Base-by-base conservation (phyloP, 108 stramenopile genomes). In the Nitzschia sp. region DNA sequence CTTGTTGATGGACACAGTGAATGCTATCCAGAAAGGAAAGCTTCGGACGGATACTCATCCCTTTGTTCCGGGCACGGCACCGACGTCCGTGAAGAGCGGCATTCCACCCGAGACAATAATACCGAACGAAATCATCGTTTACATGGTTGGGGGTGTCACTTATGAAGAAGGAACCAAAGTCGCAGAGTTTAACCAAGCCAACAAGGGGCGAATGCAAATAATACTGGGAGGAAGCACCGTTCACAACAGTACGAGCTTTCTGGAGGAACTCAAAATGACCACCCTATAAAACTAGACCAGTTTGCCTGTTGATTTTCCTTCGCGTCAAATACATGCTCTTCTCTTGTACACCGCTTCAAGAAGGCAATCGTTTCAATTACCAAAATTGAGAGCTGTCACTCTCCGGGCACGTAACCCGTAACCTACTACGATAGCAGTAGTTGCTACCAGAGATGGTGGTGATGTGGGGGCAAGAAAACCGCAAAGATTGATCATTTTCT, bases 131-230 rank as follows among this genome's bases (percentile, higher is more conserved):
- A 79, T 97, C 21, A 77, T 98, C 42, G 81, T 98, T 24, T 98
- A 92, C 74, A 92, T 98, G 91, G 93, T 94, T 2, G 98, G 98
- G 24, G 98, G 98, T 38, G 85, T 91, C 32, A 97, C 98, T 9
- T 98, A 95, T 74, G 98, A 98, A 75, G 98, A 98, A 80, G 95
- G 95, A 13, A 94, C 90, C 47, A 93, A 91, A 62, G 83, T 98
- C 26, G 84, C 66, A 45, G 89, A 94, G 45, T 95, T 96, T 82
- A 97, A 97, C 69, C 53, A 75, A 60, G 65, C 75, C 15, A 84
- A 91, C 72, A 51, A 61, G 29, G 89, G 87, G 35, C 83, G 71
- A 57, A 69, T 92, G 24, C 81, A 83, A 38, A 86, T 97, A 18
- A 71, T 97, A 49, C 72, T 98, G 59, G 96, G 93, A 24, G 97